Conservation (phyloP, 1,284 basidiomycete species). For the Phellopilus nigrolimitatus region DNA sequence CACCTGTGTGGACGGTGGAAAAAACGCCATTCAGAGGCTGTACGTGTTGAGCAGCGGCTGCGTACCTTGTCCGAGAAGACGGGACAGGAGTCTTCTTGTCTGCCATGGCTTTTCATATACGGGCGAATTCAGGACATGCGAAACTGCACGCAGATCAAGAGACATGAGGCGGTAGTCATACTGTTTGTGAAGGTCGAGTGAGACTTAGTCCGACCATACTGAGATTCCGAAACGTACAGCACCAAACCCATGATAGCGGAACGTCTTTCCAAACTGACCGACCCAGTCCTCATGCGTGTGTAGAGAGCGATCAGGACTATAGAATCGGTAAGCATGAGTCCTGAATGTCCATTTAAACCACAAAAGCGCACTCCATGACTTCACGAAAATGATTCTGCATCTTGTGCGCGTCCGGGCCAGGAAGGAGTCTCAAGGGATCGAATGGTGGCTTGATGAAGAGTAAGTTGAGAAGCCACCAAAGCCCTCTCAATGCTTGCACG, state of each 20-base stretch:
- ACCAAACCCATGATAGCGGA: slow-evolving; percentile 49
- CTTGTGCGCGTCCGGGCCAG: slow-evolving; percentile 39
- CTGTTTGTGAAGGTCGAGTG: slow-evolving; percentile 26
- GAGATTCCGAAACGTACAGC: slow-evolving; percentile 28
- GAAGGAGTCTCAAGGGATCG: slow-evolving; percentile 44
- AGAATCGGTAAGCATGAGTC: background rate
- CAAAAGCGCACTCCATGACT: slow-evolving; percentile 39
- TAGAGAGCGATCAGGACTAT: slow-evolving; percentile 35
- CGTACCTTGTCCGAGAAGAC: slow-evolving; percentile 43
- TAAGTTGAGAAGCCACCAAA: slow-evolving; percentile 39
- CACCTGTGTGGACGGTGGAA: slow-evolving; percentile 30
- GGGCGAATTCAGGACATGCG: slow-evolving; percentile 44
- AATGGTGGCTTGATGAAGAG: slow-evolving; percentile 38
- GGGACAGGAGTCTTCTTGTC: slow-evolving; percentile 42
- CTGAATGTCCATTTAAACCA: background rate
- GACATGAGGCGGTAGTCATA: slow-evolving; percentile 51
- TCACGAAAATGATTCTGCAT: slow-evolving; percentile 40
- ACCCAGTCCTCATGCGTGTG: slow-evolving; percentile 41
- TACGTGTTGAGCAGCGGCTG: background rate
- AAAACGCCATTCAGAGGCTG: background rate
- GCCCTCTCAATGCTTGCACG: slow-evolving; percentile 30
- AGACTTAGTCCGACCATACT: background rate
- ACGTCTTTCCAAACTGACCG: slow-evolving; percentile 41
- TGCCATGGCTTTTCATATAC: slow-evolving; percentile 53
- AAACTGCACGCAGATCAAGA: slow-evolving; percentile 44